phyloP scores from a whole-genome alignment of 768 basidiomycete species.

The Panaeolus papilionaceus region DNA sequence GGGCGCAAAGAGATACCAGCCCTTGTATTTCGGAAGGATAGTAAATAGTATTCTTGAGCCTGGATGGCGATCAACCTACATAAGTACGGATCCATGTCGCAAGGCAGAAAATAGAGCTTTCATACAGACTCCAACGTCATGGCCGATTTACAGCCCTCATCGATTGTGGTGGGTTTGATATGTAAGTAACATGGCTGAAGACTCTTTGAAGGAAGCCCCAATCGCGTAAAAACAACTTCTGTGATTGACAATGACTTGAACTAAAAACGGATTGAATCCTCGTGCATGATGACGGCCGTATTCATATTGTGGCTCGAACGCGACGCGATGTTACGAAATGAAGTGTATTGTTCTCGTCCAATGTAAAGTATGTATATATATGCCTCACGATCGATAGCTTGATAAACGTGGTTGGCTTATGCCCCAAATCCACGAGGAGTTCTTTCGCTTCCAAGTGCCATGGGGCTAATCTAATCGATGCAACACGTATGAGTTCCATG shows the following conservation, averaged over 20 bases:
- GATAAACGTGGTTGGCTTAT: neutral
- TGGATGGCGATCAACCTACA: neutral
- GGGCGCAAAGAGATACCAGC: neutral
- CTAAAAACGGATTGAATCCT: slow-evolving; percentile 1
- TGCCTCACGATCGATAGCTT: neutral
- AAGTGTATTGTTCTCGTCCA: neutral
- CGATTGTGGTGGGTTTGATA: neutral
- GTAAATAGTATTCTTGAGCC: neutral
- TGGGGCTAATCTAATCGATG: slow-evolving; percentile 3
- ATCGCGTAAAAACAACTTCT: slow-evolving; percentile 6
- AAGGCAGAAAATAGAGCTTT: neutral
- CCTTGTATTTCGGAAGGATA: slow-evolving; percentile 8
- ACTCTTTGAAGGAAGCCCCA: slow-evolving; percentile 1
- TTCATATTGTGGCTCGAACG: neutral
- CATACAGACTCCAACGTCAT: neutral
- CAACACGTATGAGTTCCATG: neutral
- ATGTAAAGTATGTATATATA: neutral
- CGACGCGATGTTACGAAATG: neutral
- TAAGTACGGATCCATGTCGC: neutral
- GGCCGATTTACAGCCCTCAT: neutral
- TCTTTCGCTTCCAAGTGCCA: neutral
- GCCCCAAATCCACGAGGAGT: neutral
- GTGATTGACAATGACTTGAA: slow-evolving; percentile 3
- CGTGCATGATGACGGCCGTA: neutral
- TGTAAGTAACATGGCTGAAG: neutral